phyloP scores from a whole-genome alignment of 768 basidiomycete species.

The Tephrocybe rancida region DNA sequence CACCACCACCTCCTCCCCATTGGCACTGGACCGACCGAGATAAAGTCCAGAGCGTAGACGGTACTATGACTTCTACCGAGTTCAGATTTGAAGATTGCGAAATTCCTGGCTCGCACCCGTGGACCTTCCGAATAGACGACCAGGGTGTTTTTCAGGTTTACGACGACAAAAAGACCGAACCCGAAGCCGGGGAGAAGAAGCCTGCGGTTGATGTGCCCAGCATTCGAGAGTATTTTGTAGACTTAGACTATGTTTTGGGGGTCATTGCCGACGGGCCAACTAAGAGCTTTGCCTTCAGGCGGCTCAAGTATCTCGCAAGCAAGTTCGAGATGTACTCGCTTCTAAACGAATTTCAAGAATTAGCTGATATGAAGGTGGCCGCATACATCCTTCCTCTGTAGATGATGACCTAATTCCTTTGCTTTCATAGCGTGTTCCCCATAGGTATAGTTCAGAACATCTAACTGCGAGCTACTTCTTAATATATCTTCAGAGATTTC shows the following conservation, averaged over 20 bases:
- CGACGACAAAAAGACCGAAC: slow-evolving; percentile 27
- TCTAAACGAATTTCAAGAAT: slow-evolving; percentile 90
- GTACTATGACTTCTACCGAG: slow-evolving; percentile 36
- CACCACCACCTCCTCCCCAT: slow-evolving; percentile 90
- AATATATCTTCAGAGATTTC: slow-evolving; percentile 72
- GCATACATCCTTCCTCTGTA: not conserved
- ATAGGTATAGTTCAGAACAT: slow-evolving; percentile 55
- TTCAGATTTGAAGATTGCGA: slow-evolving; percentile 75
- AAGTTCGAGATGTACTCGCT: slow-evolving; percentile 95
- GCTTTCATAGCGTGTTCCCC: slow-evolving; percentile 67
- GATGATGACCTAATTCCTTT: not conserved
- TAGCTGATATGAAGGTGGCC: slow-evolving; percentile 94
- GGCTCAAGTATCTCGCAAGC: slow-evolving; percentile 88
- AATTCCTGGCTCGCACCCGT: slow-evolving; percentile 69
- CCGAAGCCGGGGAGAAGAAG: slow-evolving; percentile 37
- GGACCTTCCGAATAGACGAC: slow-evolving; percentile 76
- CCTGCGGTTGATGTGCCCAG: slow-evolving; percentile 81
- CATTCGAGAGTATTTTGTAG: slow-evolving; percentile 94
- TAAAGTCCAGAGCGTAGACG: slow-evolving; percentile 45
- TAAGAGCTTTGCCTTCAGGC: slow-evolving; percentile 92
- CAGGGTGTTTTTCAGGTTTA: slow-evolving; percentile 94
- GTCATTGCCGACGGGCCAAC: slow-evolving; percentile 96
- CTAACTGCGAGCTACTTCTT: not conserved
- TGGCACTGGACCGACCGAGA: slow-evolving; percentile 83
- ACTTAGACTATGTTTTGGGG: slow-evolving; percentile 87